phyloP scores from a whole-genome alignment of 257 asterid genomes.

The Plantago major region DNA sequence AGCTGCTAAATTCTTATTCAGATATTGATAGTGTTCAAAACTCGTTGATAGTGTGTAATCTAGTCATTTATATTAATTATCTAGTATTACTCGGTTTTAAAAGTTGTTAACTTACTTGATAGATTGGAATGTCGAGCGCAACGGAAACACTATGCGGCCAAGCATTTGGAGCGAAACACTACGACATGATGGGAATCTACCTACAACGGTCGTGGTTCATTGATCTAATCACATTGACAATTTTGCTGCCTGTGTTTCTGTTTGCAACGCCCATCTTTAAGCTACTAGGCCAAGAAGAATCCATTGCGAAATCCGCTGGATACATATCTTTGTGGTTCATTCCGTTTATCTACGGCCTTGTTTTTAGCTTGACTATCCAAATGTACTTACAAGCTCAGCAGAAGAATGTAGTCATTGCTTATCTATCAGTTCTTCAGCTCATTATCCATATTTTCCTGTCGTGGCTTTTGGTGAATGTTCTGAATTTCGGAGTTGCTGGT shows the following conservation, averaged over 20 bases:
- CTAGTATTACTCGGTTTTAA: too few species aligned
- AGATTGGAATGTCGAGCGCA: slow-evolving; percentile 53
- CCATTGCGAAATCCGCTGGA: slow-evolving; percentile 48
- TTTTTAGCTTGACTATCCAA: slow-evolving; percentile 53
- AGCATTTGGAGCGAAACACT: slow-evolving; percentile 65
- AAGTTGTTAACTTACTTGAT: too few species aligned
- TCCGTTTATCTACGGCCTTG: slow-evolving; percentile 36
- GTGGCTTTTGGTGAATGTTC: slow-evolving; percentile 42
- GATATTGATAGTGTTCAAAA: too few species aligned
- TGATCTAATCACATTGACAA: slow-evolving; percentile 41
- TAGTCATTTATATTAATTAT: too few species aligned
- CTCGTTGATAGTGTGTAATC: too few species aligned
- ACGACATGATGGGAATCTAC: slow-evolving; percentile 73
- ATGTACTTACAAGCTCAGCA: slow-evolving; percentile 74
- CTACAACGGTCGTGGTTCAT: slow-evolving; percentile 69
- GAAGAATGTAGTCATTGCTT: slow-evolving; percentile 48
- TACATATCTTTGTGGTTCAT: slow-evolving; percentile 53
- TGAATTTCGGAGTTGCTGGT: slow-evolving; percentile 45
- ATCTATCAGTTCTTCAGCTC: slow-evolving; percentile 37
- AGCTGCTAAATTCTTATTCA: too few species aligned
- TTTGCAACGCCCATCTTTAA: slow-evolving; percentile 42
- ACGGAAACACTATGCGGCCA: slow-evolving; percentile 67
- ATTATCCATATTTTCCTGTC: slow-evolving; percentile 49
- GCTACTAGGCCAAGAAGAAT: slow-evolving; percentile 41
- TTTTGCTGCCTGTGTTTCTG: slow-evolving; percentile 53